These are phyloP conservation scores for Globisporangium solare DNA, from an alignment of 352 stramenopile species.

Conservation along the genomic window DNA sequence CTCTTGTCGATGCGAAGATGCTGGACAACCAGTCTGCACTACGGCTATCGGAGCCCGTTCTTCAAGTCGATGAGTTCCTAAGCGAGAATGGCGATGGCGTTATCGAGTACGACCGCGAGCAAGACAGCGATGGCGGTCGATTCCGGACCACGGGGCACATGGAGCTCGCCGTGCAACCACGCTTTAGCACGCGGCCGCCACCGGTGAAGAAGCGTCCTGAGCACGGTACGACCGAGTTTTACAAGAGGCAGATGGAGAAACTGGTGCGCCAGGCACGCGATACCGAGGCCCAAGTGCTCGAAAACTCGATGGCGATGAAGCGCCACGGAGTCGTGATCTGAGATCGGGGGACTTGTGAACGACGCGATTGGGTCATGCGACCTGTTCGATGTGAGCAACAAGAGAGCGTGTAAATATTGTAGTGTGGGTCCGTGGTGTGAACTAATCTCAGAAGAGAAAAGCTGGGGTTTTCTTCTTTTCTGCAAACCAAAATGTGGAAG, in stretches of 20 bases:
- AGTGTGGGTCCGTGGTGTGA: no score
- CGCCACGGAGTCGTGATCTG: conserved; percentile 36
- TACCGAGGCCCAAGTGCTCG: conserved; percentile 60
- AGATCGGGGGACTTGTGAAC: background rate
- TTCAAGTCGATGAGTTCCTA: conserved; percentile 25
- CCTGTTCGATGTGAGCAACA: background rate
- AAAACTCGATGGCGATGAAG: conserved; percentile 53
- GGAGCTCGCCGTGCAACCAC: conserved; percentile 1
- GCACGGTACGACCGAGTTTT: conserved; percentile 30
- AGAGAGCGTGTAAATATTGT: background rate
- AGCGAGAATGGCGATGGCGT: conserved; percentile 21
- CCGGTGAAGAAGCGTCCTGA: conserved; percentile 3
- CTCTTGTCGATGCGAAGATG: conserved; percentile 30
- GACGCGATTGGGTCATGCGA: background rate
- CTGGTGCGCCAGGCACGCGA: conserved; percentile 64
- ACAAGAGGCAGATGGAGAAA: conserved; percentile 62
- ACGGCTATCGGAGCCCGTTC: conserved; percentile 33
- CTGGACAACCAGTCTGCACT: conserved; percentile 18
- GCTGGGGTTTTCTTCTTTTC: no score
- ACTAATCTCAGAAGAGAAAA: no score
- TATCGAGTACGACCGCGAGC: conserved; percentile 13
- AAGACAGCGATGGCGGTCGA: conserved; percentile 4
- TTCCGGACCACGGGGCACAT: no score
- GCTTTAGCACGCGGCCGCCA: conserved; percentile 8
- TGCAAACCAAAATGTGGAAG: no score